Evolutionary conservation across 371 early-diverging fungal genomes (phyloP).

Genomic region (Lichtheimia corymbifera): DNA sequence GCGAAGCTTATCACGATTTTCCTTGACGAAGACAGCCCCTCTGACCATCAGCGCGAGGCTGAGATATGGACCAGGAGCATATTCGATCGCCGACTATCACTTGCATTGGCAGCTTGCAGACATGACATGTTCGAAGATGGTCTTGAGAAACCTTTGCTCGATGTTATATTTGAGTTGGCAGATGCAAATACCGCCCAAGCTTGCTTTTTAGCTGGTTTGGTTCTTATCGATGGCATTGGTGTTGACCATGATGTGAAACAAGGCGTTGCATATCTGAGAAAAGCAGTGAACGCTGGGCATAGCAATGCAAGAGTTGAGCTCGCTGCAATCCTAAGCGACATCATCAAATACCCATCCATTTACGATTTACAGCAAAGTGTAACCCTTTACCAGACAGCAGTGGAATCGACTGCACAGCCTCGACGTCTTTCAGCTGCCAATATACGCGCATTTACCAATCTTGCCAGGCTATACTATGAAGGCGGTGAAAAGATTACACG

Average conservation of each 20-base stretch:
- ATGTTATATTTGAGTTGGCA: conserved; percentile 18
- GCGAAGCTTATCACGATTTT: conserved; percentile 43
- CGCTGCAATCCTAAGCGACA: conserved; percentile 40
- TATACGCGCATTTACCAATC: conserved; percentile 38
- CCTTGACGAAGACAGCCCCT: conserved; percentile 4
- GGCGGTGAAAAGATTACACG: conserved; percentile 34
- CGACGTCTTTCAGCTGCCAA: conserved; percentile 24
- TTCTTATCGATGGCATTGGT: conserved; percentile 41
- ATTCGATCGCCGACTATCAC: conserved; percentile 44
- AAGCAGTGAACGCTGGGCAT: conserved; percentile 32
- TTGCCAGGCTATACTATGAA: conserved; percentile 48
- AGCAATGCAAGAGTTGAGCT: conserved; percentile 38
- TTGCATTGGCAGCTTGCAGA: conserved; percentile 31
- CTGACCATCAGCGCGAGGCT: conserved; percentile 32
- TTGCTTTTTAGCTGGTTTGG: conserved; percentile 33
- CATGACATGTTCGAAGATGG: conserved; percentile 16
- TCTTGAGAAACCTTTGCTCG: conserved; percentile 16
- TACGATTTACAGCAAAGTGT: conserved; percentile 40
- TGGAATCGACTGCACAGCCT: not conserved
- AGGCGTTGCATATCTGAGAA: conserved; percentile 29
- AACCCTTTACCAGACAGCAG: conserved; percentile 31
- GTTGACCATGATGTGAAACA: conserved; percentile 23
- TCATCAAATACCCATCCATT: conserved; percentile 40
- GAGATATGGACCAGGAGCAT: conserved; percentile 47
- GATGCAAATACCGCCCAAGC: conserved; percentile 13